Base-by-base conservation (phyloP, 2,329 filamentous ascomycete genomes). In the Fusarium sacchari region DNA sequence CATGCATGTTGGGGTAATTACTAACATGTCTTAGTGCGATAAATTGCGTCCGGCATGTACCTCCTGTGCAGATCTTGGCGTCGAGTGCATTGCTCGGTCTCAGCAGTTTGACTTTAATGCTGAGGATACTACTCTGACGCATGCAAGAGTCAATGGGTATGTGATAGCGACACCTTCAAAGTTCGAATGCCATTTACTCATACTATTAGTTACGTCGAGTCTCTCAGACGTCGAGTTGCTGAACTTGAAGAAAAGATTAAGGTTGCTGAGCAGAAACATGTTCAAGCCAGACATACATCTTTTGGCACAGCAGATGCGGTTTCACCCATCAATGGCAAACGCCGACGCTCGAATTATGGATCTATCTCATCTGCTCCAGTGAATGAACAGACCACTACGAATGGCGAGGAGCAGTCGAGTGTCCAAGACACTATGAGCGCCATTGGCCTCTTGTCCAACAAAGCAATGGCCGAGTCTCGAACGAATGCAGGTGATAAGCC, bases 351-450 rank as follows among this genome's bases (percentile, higher is more conserved):
- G 0, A 43, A 44, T 2, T 43, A 56, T 17, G 32, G 12, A 0
- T 56, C 55, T 22, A 17, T 52, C 1, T 26, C 46, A 0, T 60
- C 39, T 0, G 7, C 10, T 0, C 40, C 18, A 0, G 26, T 7
- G 2, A 36, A 24, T 18, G 53, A 53, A 1, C 8, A 22, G 1
- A 15, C 5, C 1, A 4, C n/a, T 0, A 52, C 4, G 1, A 37
- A 40, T 24, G 30, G 58, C 0, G 68, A 72, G 0, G 69, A 72
- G 6, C 68, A 72, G 20, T 72, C 69, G 7, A 72, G 68, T 0
- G 68, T 72, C 1, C 63, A 72, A 30, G 69, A 72, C 2, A 72
- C 69, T 3, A 68, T 72, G 58, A 72, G 68, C n/a, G 69, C 69
- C 7, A 72, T 72, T 20, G 68, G 68, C 4, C 55, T 71, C 1